Evolutionary conservation across 306 rosid species (phyloP).

Genomic region (Cicer judaicum): DNA sequence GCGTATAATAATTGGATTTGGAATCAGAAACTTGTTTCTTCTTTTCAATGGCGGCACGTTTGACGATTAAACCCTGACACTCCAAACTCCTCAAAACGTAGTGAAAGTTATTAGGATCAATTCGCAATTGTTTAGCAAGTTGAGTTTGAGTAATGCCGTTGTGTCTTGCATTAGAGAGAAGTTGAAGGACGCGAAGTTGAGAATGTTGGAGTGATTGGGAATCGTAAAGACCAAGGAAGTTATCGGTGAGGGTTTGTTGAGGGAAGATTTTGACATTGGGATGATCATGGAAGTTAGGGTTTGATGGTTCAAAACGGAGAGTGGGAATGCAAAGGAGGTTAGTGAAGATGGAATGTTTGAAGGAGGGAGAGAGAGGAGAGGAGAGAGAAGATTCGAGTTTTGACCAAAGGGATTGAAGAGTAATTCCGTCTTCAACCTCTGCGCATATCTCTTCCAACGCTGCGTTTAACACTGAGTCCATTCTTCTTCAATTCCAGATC

Average conservation of each 20-base stretch:
- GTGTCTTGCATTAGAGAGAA: slow-evolving; percentile 65
- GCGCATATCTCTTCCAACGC: slow-evolving; percentile 53
- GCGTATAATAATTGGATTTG: slow-evolving; percentile 48
- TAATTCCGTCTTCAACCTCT: slow-evolving; percentile 43
- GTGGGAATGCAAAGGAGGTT: slow-evolving; percentile 70
- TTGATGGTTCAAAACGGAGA: slow-evolving; percentile 54
- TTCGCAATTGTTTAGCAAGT: slow-evolving; percentile 69
- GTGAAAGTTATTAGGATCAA: slow-evolving; percentile 66
- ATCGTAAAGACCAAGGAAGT: slow-evolving; percentile 79
- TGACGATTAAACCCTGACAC: slow-evolving; percentile 74
- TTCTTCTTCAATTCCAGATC: slow-evolving; percentile 7
- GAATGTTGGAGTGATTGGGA: slow-evolving; percentile 52
- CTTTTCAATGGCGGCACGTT: slow-evolving; percentile 74
- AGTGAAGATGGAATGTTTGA: slow-evolving; percentile 65
- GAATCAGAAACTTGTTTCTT: slow-evolving; percentile 60
- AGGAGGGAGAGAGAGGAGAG: slow-evolving; percentile 23
- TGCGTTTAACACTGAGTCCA: slow-evolving; percentile 46
- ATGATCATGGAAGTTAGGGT: slow-evolving; percentile 39
- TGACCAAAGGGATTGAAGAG: slow-evolving; percentile 30
- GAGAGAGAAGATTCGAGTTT: slow-evolving; percentile 38
- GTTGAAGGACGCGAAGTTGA: slow-evolving; percentile 68
- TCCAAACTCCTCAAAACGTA: slow-evolving; percentile 77
- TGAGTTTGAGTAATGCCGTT: slow-evolving; percentile 81
- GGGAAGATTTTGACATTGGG: slow-evolving; percentile 61
- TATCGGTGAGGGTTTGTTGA: slow-evolving; percentile 55